A percentile compares a stretch with the other conserved stretches of the same genome.
Evolutionary conservation across 139 green algal genomes (phyloP).

Genomic region (Chlamydomonas eustigma): DNA sequence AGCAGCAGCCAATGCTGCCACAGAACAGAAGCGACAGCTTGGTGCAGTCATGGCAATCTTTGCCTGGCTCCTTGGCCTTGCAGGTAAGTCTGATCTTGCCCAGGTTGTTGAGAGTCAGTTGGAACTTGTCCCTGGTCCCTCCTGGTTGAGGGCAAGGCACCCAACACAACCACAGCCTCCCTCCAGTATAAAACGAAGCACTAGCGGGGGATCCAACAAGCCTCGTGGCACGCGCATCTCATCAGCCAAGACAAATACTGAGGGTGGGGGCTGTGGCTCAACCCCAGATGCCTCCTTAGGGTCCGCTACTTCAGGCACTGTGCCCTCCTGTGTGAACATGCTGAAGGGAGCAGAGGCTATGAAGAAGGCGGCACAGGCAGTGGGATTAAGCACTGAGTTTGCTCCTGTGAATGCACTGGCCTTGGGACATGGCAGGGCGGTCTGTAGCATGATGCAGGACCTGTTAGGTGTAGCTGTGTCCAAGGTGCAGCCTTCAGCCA

Average conservation of each 20-base stretch:
- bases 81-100: constrained; percentile 15
- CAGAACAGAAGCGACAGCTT: constrained; percentile 43
- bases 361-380: constrained; percentile 25
- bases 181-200: background rate
- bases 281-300: background rate
- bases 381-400: constrained; percentile 34
- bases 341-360: constrained; percentile 40
- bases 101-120: constrained; percentile 17
- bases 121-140: constrained; percentile 10
- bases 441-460: constrained; percentile 25
- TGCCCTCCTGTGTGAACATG: constrained; percentile 29
- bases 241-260: background rate
- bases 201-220: background rate
- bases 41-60: constrained; percentile 26
- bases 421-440: constrained; percentile 29
- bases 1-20: constrained; percentile 18
- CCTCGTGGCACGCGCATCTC: background rate
- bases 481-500: constrained; percentile 12
- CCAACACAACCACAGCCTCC: background rate
- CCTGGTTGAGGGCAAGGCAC: background rate
- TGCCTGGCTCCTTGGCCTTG: constrained; percentile 33
- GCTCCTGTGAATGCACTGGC: constrained; percentile 29
- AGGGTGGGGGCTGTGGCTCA: background rate
- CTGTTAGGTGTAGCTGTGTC: background rate
- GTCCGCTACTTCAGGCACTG: background rate